These are phyloP conservation scores for Penicillium sp. DNA, from an alignment of 2,329 filamentous ascomycete species.

Conservation along the genomic window DNA sequence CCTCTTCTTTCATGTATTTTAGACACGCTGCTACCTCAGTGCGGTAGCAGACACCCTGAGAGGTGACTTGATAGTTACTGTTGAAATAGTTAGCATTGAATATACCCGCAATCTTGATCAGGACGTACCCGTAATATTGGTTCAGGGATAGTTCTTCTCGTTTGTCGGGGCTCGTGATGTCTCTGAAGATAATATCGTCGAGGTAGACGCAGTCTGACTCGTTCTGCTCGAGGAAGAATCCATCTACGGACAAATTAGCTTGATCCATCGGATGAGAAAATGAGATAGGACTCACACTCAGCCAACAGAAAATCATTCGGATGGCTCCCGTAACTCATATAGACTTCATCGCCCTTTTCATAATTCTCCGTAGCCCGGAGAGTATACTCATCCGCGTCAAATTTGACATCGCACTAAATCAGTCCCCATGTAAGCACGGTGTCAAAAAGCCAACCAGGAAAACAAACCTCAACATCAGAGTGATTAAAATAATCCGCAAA, in stretches of 20 bases:
- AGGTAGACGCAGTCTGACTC: slow-evolving; percentile 42
- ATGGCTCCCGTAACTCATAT: slow-evolving; percentile 45
- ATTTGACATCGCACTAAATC: slow-evolving; percentile 39
- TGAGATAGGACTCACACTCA: slow-evolving; percentile 38
- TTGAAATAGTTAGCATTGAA: slow-evolving; percentile 4
- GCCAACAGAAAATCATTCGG: slow-evolving; percentile 44
- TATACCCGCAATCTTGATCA: slow-evolving; percentile 1
- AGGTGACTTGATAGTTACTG: slow-evolving; percentile 44
- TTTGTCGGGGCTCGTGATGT: slow-evolving; percentile 25
- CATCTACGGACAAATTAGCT: slow-evolving; percentile 31
- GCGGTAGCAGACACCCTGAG: slow-evolving; percentile 41
- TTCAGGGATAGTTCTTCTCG: slow-evolving; percentile 36
- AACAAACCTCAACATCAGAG: slow-evolving; percentile 40
- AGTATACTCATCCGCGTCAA: slow-evolving; percentile 36
- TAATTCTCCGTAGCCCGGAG: slow-evolving; percentile 37
- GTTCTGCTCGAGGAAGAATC: slow-evolving; percentile 43
- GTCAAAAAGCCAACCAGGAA: not conserved
- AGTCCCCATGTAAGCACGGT: not conserved
- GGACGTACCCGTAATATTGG: slow-evolving; percentile 41
- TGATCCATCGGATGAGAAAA: not conserved
- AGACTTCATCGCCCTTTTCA: slow-evolving; percentile 43
- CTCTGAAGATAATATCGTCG: slow-evolving; percentile 42
- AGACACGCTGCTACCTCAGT: slow-evolving; percentile 44
- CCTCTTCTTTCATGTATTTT: slow-evolving; percentile 38
- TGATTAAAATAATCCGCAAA: slow-evolving; percentile 51